A percentile compares a stretch with the other conserved stretches of the same genome.
Evolutionary conservation across 1,284 basidiomycete species (phyloP).

Genomic region (Fomitopsis pinicola): DNA sequence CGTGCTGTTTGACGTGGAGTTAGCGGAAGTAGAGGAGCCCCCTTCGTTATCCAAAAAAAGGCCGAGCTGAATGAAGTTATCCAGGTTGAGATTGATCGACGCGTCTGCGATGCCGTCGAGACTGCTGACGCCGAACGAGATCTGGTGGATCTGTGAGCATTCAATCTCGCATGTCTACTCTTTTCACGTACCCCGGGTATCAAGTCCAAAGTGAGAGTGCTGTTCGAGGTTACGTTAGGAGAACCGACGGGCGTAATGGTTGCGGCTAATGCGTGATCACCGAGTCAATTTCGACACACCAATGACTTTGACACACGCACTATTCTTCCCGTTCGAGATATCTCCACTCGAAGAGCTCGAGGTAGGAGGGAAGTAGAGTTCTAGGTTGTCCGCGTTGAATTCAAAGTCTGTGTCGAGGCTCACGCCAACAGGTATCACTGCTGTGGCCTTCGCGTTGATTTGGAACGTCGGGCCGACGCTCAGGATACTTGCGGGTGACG

Average conservation of each 20-base stretch:
- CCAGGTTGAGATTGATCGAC: constrained; percentile 41
- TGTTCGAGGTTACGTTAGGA: background rate
- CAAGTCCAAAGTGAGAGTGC: constrained; percentile 37
- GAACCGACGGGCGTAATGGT: background rate
- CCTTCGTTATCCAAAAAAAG: constrained; percentile 29
- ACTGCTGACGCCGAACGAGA: constrained; percentile 41
- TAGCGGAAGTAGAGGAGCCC: background rate
- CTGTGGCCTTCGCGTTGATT: constrained; percentile 23
- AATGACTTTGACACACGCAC: constrained; percentile 27
- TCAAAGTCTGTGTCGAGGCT: constrained; percentile 35
- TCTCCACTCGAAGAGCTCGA: constrained; percentile 12
- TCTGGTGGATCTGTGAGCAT: constrained; percentile 4
- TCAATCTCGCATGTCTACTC: background rate
- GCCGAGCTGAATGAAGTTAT: constrained; percentile 35
- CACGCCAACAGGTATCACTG: constrained; percentile 31
- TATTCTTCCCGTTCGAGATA: constrained; percentile 16
- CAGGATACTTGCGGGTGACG: constrained; percentile 22
- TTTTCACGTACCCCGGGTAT: constrained; percentile 34
- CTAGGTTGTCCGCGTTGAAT: constrained; percentile 29
- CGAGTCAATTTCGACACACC: no score
- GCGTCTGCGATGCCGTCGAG: constrained; percentile 33
- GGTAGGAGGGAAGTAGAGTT: constrained; percentile 41
- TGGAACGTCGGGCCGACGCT: constrained; percentile 33
- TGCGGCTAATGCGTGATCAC: background rate
- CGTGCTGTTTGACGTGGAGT: background rate